Conservation (phyloP, 768 basidiomycete genomes). For the Tremella mesenterica region DNA sequence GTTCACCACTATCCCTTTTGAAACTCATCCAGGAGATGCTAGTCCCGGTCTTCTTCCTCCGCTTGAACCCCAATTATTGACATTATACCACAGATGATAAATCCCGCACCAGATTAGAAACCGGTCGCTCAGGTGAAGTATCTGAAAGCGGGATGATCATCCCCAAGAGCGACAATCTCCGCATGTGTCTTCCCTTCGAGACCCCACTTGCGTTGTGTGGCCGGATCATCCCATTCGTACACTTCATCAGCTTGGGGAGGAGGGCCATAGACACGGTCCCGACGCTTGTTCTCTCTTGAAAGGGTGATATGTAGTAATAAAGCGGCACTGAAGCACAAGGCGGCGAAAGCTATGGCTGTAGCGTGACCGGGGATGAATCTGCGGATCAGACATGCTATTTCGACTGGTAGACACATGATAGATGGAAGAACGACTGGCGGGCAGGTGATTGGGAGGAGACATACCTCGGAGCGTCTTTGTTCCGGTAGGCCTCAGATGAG, state of each 20-base stretch:
- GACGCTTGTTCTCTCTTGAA: conserved; percentile 43
- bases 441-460: neutral
- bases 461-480: conserved; percentile 28
- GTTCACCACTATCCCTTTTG: too few relatives aligned
- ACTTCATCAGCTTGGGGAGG: conserved; percentile 18
- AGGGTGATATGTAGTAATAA: conserved; percentile 36
- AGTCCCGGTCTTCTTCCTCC: too few relatives aligned
- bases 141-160: conserved; percentile 38
- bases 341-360: conserved; percentile 37
- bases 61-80: too few relatives aligned
- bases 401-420: neutral
- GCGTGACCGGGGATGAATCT: conserved; percentile 40
- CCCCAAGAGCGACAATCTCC: conserved; percentile 39
- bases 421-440: neutral
- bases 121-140: conserved; percentile 34
- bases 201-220: conserved; percentile 30
- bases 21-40: too few relatives aligned
- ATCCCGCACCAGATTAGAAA: too few relatives aligned
- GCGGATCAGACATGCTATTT: neutral
- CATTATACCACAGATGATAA: too few relatives aligned
- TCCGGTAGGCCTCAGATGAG: conserved; percentile 39
- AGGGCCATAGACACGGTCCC: conserved; percentile 43
- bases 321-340: conserved; percentile 29
- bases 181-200: conserved; percentile 32
- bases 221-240: conserved; percentile 21